Evolutionary conservation across 192 early-diverging fungal species (phyloP).

Genomic region (Dissophora globulifera): DNA sequence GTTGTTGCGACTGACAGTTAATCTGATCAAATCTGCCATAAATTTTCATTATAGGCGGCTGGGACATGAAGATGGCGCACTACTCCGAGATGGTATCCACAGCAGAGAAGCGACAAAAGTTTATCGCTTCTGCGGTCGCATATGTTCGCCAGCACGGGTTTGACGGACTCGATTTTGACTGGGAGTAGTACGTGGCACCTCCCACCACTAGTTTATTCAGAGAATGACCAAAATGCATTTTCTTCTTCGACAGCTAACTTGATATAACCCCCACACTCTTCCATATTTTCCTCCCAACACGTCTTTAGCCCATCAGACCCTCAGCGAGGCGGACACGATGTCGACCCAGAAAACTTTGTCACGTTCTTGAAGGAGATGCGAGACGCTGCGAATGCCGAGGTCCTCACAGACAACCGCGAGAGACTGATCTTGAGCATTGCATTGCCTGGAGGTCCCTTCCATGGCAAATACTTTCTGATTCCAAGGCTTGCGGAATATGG

Average conservation of each 20-base stretch:
- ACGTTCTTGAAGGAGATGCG: conserved; percentile 33
- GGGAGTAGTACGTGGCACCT: conserved; percentile 27
- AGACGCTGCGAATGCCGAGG: conserved; percentile 23
- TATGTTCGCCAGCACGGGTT: conserved; percentile 26
- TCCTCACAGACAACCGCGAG: conserved; percentile 14
- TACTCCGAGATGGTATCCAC: conserved; percentile 37
- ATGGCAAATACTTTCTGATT: conserved; percentile 24
- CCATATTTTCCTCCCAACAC: neutral
- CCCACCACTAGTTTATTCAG: too few species aligned
- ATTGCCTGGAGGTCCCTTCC: conserved; percentile 34
- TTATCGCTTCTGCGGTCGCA: conserved; percentile 16
- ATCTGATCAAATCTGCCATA: too few species aligned
- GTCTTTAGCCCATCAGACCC: conserved; percentile 12
- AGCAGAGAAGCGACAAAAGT: conserved; percentile 25
- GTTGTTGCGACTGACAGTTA: neutral
- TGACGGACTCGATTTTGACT: conserved; percentile 45
- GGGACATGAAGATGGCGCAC: conserved; percentile 41
- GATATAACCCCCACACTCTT: too few species aligned
- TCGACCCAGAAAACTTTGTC: conserved; percentile 38
- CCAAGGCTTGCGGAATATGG: conserved; percentile 26
- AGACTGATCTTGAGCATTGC: conserved; percentile 30
- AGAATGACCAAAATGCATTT: too few species aligned
- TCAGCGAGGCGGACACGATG: conserved; percentile 7
- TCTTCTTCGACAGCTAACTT: too few species aligned
- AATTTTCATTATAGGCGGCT: conserved; percentile 27